phyloP scores from a whole-genome alignment of 306 rosid species.

The barrel medic (Medicago truncatula) region DNA sequence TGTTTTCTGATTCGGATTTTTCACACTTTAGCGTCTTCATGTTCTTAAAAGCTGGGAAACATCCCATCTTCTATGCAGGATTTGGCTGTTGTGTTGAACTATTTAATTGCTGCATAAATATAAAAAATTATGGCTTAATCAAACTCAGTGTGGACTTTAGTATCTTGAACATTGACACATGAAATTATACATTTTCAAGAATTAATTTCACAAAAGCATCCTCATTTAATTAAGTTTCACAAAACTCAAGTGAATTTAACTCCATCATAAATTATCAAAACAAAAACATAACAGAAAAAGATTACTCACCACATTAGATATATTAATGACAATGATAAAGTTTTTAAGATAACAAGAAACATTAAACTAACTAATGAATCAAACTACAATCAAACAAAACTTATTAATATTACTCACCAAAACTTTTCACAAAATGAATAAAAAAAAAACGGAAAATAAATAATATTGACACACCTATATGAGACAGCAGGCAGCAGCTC shows the following conservation, averaged over 20 bases:
- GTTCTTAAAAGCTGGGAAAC: constrained; percentile 69
- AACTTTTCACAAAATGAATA: constrained; percentile 22
- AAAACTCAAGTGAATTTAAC: constrained; percentile 11
- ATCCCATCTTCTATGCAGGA: constrained; percentile 65
- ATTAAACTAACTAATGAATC: neutral
- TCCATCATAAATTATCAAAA: neutral
- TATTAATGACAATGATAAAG: no score
- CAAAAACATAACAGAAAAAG: neutral
- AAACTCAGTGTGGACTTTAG: neutral
- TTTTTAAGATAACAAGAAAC: no score
- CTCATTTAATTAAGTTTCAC: constrained; percentile 1
- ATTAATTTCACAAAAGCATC: neutral
- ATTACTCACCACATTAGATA: no score
- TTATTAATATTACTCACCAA: constrained; percentile 8
- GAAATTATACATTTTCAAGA: no score
- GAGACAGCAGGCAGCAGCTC: constrained; percentile 42
- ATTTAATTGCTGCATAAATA: constrained; percentile 46
- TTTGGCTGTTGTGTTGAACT: constrained; percentile 31
- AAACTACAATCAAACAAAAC: neutral
- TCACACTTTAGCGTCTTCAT: constrained; percentile 63
- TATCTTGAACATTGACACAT: neutral
- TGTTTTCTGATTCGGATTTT: constrained; percentile 42
- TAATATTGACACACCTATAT: constrained; percentile 10
- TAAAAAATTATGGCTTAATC: constrained; percentile 12
- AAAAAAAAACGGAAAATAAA: neutral